A percentile compares a stretch with the other conserved stretches of the same genome.
Evolutionary conservation across 345 rosid species (phyloP).

Genomic region (Nephelium lappaceum): DNA sequence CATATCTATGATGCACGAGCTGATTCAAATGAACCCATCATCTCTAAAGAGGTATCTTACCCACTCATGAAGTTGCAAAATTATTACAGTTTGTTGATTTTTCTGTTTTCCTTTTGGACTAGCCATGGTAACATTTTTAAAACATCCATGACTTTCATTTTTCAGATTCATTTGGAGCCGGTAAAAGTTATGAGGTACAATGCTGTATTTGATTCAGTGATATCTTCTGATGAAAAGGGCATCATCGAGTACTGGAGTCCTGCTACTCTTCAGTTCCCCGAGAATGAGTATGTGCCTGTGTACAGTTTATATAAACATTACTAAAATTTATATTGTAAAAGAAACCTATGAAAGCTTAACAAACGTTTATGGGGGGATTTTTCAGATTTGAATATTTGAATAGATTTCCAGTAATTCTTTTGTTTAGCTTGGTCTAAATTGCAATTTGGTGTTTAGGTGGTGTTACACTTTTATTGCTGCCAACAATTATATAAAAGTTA

Average conservation of each 20-base stretch:
- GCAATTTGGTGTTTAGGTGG: neutral
- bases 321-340: neutral
- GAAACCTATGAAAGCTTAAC: neutral
- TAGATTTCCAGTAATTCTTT: neutral
- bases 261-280: conserved; percentile 75
- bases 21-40: conserved; percentile 78
- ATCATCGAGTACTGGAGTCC: conserved; percentile 93
- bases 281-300: conserved; percentile 63
- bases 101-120: neutral
- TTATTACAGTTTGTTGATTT: neutral
- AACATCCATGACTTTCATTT: conserved; percentile 10
- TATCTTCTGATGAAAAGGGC: conserved; percentile 85
- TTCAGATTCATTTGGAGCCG: conserved; percentile 65
- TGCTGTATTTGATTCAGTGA: conserved; percentile 67
- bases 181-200: conserved; percentile 79
- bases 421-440: neutral
- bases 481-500: neutral
- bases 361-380: neutral
- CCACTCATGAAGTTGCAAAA: neutral
- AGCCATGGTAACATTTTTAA: neutral
- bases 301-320: conserved; percentile 6
- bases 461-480: neutral
- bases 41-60: conserved; percentile 61
- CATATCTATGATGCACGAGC: conserved; percentile 89
- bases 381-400: neutral